These are phyloP conservation scores for Piper betle DNA, from an alignment of 164 flowering plant genomes.

Conservation along the genomic window DNA sequence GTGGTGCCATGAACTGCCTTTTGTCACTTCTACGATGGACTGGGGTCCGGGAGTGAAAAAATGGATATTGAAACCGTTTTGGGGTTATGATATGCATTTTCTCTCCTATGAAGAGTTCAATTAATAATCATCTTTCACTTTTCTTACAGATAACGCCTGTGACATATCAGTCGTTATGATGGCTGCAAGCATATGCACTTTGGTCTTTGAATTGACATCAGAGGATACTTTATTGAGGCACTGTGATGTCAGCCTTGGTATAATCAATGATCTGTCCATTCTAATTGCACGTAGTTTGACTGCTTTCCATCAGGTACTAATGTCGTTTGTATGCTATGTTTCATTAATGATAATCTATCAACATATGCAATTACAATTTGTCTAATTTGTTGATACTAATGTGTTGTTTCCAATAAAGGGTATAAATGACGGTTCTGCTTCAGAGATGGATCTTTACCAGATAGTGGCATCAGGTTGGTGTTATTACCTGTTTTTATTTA, in stretches of 20 bases:
- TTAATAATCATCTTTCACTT: neutral
- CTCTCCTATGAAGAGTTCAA: neutral
- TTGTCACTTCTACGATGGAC: neutral
- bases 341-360: neutral
- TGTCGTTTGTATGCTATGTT: too few relatives aligned
- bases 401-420: slow-evolving; percentile 6
- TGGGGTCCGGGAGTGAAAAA: neutral
- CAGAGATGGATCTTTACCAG: slow-evolving; percentile 48
- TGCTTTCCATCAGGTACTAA: slow-evolving; percentile 37
- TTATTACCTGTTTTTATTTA: slow-evolving; percentile 1
- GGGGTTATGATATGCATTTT: neutral
- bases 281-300: slow-evolving; percentile 56
- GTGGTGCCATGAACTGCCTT: neutral
- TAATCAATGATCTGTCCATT: slow-evolving; percentile 28
- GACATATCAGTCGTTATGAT: slow-evolving; percentile 44
- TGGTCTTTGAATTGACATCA: slow-evolving; percentile 60
- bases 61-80: neutral
- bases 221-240: slow-evolving; percentile 53
- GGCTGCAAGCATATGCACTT: slow-evolving; percentile 71
- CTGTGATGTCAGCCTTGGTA: slow-evolving; percentile 26
- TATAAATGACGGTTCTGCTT: slow-evolving; percentile 17
- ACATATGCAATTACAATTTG: neutral
- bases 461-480: slow-evolving; percentile 42
- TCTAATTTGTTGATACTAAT: neutral
- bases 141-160: slow-evolving; percentile 1